These are phyloP conservation scores for Nidularia pulvinata DNA, from an alignment of 768 basidiomycete genomes.

Conservation along the genomic window DNA sequence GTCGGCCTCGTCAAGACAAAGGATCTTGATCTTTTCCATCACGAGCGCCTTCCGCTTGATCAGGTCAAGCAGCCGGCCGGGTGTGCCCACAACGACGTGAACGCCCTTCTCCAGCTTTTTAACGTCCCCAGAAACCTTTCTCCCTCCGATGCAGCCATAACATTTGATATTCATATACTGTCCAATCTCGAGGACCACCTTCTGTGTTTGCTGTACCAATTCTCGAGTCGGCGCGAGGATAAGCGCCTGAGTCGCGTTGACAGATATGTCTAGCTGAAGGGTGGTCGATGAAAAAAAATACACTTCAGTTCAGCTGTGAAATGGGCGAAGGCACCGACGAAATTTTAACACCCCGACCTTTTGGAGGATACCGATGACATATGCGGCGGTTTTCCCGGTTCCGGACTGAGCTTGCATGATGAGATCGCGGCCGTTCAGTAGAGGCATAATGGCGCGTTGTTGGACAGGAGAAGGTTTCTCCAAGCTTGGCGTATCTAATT, in stretches of 20 bases:
- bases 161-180: constrained; percentile 96
- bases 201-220: constrained; percentile 97
- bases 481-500: no score
- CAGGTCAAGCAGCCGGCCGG: constrained; percentile 97
- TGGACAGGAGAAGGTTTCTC: constrained; percentile 99
- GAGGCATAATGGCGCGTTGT: constrained; percentile 98
- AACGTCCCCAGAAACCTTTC: constrained; percentile 97
- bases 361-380: constrained; percentile 97
- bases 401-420: constrained; percentile 99
- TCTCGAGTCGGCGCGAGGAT: constrained; percentile 98
- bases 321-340: neutral
- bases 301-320: neutral
- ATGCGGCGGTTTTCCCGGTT: constrained; percentile 99
- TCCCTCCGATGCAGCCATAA: constrained; percentile 97
- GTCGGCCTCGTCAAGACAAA: constrained; percentile 99
- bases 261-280: constrained; percentile 73
- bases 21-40: constrained; percentile 87
- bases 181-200: constrained; percentile 92
- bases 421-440: constrained; percentile 98
- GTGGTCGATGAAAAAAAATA: constrained; percentile 6
- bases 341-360: no score
- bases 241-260: constrained; percentile 96
- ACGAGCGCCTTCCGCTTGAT: constrained; percentile 91
- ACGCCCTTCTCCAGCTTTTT: constrained; percentile 94
- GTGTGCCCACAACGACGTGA: constrained; percentile 91